phyloP scores from a whole-genome alignment of 78 protist species.

The Chrysochromulina tobinii region DNA sequence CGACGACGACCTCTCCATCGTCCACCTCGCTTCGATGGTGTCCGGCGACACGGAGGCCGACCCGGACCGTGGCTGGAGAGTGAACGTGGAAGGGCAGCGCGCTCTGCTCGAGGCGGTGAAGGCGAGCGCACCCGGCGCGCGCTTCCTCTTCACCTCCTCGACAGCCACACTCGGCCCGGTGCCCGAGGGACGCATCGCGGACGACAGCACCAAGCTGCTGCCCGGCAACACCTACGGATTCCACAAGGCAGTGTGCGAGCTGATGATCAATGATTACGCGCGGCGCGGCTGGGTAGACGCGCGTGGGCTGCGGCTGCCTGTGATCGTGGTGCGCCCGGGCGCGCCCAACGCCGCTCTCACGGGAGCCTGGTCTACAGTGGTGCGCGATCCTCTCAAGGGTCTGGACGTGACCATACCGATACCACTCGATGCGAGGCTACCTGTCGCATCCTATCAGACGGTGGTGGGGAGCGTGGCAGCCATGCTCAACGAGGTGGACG shows the following conservation, averaged over 20 bases:
- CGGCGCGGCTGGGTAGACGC: neutral
- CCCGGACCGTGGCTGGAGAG: neutral
- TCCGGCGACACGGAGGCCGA: slow-evolving; percentile 13
- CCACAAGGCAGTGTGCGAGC: slow-evolving; percentile 10
- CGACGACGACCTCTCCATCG: neutral
- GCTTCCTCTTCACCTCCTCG: slow-evolving; percentile 23
- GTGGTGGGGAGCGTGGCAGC: neutral
- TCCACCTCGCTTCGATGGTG: slow-evolving; percentile 14
- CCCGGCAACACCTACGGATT: slow-evolving; percentile 22
- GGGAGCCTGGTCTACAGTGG: neutral
- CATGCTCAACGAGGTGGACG: neutral
- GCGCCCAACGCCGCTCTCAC: slow-evolving; percentile 15
- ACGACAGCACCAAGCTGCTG: neutral
- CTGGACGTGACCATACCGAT: neutral
- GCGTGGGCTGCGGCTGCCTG: slow-evolving; percentile 11
- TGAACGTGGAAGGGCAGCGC: slow-evolving; percentile 10
- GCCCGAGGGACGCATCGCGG: neutral
- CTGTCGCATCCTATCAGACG: neutral
- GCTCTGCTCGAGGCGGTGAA: neutral
- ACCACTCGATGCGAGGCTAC: neutral
- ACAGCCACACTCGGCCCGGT: neutral
- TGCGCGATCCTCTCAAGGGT: neutral
- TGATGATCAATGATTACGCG: slow-evolving; percentile 4
- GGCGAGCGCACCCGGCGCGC: neutral
- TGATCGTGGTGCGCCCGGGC: neutral